Evolutionary conservation across 306 rosid species (phyloP), one percentile per base, ranked within the genome.

Genomic region (Luffa aegyptiaca): DNA sequence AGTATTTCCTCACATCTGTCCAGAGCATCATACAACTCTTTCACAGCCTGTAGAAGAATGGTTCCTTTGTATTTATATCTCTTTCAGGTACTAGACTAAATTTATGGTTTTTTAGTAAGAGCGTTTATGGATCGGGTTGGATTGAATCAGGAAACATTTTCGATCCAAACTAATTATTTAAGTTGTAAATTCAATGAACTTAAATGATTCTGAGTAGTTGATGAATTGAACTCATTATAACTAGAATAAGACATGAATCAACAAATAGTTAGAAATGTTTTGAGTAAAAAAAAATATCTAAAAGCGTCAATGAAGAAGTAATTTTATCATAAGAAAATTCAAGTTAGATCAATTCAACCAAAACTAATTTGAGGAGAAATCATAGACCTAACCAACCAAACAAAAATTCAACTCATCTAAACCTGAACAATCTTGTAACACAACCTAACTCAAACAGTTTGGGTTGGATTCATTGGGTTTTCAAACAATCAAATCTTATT

Each of bases 1-100:
- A 95, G 86, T 89, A 91, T 90, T 69, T 84, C 82, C 71, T 92
- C 98, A 75, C 98, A 91, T 87, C 82, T 89, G 81, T 95, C 98
- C 79, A 95, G 80, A 79, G 97, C 92, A 82, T 86, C 93, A 46
- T 88, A 95, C 81, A 93, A 86, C 44, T 81, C 78, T 82, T 83
- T 84, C 83, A 82, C 90, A 76, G 98, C 97, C 98, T 95, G 88
- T 79, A 72, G 71, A 80, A 80, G 80, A 48, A 78, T 65, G 81
- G 20, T 3, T 35, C 44, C 12, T 69, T 69, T 5, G 13, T 53
- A 59, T 62, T 31, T 71, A 81, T 53, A 31, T 20, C 70, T 71
- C 31, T 20, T 65, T 16, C 41, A 80, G n/a, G 26, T 8, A 16
- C 51, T 44, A n/a, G 36, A 69, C 76, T 44, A 16, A 75, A 2